Conservation (phyloP, 169 alveolate genomes). For the Plasmodium inui region DNA sequence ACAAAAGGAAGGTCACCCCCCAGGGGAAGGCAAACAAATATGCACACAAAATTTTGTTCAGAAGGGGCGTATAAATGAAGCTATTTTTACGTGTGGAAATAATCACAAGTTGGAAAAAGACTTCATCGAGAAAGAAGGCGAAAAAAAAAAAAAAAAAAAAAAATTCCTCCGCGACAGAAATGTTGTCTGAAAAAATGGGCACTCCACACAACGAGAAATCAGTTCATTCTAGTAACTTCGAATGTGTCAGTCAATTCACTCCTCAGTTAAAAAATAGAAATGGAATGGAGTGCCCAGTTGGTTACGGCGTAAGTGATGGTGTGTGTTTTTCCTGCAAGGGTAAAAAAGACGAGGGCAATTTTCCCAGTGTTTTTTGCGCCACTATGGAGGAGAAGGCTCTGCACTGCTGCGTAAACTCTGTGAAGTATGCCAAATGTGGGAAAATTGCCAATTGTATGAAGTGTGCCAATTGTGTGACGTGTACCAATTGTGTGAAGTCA, state of each 20-base stretch:
- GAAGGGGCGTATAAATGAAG: background rate
- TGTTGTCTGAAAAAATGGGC: conserved; percentile 1
- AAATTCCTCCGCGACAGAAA: background rate
- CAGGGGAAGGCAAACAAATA: background rate
- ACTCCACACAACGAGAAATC: background rate
- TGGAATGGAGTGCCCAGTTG: background rate
- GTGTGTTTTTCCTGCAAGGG: background rate
- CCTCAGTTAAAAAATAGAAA: background rate
- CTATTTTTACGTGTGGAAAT: background rate
- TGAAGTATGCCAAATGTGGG: too few relatives aligned
- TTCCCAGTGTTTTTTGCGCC: background rate
- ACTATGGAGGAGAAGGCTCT: background rate
- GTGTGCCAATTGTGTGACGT: too few relatives aligned
- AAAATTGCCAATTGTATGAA: too few relatives aligned
- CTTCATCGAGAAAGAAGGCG: background rate
- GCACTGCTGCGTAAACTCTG: background rate
- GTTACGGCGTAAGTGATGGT: background rate
- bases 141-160: background rate
- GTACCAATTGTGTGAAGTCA: background rate
- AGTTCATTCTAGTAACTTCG: background rate
- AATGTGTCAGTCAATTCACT: background rate
- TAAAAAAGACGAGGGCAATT: background rate
- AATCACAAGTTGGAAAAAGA: background rate
- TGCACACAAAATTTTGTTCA: background rate
- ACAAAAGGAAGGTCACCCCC: background rate